Base-by-base conservation (phyloP, 2,329 filamentous ascomycete species). In the Cladosporium sp. region DNA sequence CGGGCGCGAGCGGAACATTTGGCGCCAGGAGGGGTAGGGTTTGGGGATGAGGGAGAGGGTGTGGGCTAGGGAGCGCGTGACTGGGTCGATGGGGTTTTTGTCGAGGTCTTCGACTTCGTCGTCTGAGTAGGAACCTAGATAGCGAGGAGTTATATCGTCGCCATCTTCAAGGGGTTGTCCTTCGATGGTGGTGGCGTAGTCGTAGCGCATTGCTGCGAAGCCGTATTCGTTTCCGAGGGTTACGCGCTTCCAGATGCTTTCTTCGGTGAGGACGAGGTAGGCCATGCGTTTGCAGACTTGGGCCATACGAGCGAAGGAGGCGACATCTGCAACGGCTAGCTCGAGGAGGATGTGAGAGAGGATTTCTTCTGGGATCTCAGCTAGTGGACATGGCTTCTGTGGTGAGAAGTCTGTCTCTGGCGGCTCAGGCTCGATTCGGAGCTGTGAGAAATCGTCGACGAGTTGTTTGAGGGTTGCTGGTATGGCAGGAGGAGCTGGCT, bases 271-370 rank as follows among this genome's bases (percentile, higher is more conserved):
- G 59, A 96, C 89, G 23, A 98, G 86, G 75, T 91, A 97, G 26
- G 94, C 93, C 52, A 98, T 81, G 16, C 90, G 87, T 76, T 92
- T 96, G 81, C 94, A 98, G 2, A 97, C 93, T 68, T 89, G 86
- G 0, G 92, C 85, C 18, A 93, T 82, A 28, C 91, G 89, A 23
- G 85, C 86, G 71, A 96, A 93, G 46, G 90, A 87, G 3, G 89
- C 90, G 0, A 96, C 84, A 70, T 99, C 95, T 33, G 82, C 74
- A 53, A 90, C 75, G 0, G 92, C 93, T 0, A 95, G 80, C 66
- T 92, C 86, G 11, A 81, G 82, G 16, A 98, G 79, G 56, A 98
- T 90, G 69, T 96, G 90, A 1, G 91, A 82, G 16, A 98, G 82
- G 5, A 98, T 88, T 77, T 99, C 95, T 46, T 92, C 88, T 0